A percentile compares a stretch with the other conserved stretches of the same genome.
Conservation (phyloP, 495 filamentous ascomycete species). For the Aspergillus indologenus region DNA sequence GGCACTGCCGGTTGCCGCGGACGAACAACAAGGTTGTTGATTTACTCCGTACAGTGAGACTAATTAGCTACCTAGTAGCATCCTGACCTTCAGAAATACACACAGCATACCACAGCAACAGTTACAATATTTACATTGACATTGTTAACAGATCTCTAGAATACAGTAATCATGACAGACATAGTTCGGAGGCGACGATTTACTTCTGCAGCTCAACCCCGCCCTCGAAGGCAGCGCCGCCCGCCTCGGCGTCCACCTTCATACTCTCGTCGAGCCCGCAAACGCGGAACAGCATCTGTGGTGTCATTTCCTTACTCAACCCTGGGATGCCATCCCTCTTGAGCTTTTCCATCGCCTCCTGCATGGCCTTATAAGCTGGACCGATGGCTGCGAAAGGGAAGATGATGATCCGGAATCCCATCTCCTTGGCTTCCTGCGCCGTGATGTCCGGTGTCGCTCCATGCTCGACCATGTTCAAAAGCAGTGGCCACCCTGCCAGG, state of each 20-base stretch:
- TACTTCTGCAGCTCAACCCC: slow-evolving; percentile 31
- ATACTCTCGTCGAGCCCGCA: slow-evolving; percentile 59
- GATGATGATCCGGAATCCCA: slow-evolving; percentile 66
- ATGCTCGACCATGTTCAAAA: slow-evolving; percentile 65
- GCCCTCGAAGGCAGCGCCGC: slow-evolving; percentile 48
- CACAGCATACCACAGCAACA: background rate
- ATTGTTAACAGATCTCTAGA: background rate
- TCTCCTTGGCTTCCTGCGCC: slow-evolving; percentile 53
- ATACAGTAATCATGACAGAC: background rate
- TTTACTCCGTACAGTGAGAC: too few species aligned
- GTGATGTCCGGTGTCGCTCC: slow-evolving; percentile 59
- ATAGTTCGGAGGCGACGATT: background rate
- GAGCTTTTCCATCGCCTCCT: slow-evolving; percentile 46
- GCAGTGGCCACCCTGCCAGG: slow-evolving; percentile 56
- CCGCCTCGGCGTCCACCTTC: slow-evolving; percentile 54
- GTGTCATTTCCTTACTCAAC: slow-evolving; percentile 44
- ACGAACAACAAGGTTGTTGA: too few species aligned
- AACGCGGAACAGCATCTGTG: slow-evolving; percentile 54
- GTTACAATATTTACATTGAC: background rate
- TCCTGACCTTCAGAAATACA: background rate
- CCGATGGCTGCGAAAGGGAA: slow-evolving; percentile 54
- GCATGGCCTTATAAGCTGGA: slow-evolving; percentile 51
- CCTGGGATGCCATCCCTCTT: slow-evolving; percentile 48
- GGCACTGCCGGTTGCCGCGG: too few species aligned
- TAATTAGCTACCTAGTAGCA: background rate